A percentile compares a stretch with the other conserved stretches of the same genome.
Conservation (phyloP, 108 stramenopile genomes). For the Ochromonas danica region DNA sequence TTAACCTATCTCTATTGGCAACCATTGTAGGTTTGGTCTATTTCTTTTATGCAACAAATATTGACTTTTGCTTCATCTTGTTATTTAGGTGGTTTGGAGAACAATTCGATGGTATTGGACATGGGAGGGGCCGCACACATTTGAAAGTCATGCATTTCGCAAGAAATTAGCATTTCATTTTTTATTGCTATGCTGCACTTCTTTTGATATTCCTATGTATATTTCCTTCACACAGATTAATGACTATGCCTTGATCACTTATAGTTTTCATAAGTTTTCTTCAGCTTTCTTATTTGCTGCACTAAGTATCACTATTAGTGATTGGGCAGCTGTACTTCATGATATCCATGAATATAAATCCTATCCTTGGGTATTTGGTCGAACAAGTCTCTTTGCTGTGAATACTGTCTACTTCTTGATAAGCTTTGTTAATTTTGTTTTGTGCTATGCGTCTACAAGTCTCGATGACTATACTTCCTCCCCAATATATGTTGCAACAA, state of each 20-base stretch:
- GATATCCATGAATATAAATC: neutral
- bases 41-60: too few relatives aligned
- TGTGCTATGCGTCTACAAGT: neutral
- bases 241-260: neutral
- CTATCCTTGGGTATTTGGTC: neutral
- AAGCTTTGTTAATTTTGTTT: neutral
- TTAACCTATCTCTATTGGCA: too few relatives aligned
- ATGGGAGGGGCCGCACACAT: neutral
- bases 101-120: neutral
- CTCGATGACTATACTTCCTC: neutral
- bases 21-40: too few relatives aligned
- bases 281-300: neutral
- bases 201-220: constrained; percentile 29
- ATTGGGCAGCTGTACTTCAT: constrained; percentile 1
- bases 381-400: neutral
- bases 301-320: constrained; percentile 12
- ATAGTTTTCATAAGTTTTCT: constrained; percentile 11
- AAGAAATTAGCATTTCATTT: constrained; percentile 2
- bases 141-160: neutral
- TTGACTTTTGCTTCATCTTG: too few relatives aligned
- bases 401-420: neutral
- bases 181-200: neutral
- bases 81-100: neutral
- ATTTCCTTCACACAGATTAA: neutral
- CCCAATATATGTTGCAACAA: neutral